Conservation (phyloP, 75 land plant genomes). For the Gnetum montanum region DNA sequence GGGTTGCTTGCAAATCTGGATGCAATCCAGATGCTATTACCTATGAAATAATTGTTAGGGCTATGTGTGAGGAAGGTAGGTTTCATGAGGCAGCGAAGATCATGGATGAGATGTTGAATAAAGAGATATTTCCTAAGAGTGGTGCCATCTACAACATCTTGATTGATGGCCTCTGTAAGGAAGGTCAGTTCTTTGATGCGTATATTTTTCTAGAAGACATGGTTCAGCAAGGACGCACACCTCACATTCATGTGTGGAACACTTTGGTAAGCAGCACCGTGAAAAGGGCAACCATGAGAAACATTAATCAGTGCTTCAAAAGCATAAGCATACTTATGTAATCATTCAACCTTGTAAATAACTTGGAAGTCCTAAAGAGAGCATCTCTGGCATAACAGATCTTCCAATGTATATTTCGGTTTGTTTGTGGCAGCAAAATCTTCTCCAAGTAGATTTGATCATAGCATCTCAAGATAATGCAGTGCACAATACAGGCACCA, state of each 20-base stretch:
- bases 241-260: conserved; percentile 30
- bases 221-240: conserved; percentile 36
- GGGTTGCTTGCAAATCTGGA: conserved; percentile 29
- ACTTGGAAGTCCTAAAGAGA: no score
- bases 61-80: conserved; percentile 35
- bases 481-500: no score
- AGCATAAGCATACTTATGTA: no score
- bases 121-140: conserved; percentile 14
- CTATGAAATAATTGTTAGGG: conserved; percentile 29
- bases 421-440: no score
- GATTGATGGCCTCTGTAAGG: conserved; percentile 41
- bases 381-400: no score
- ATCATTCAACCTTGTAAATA: no score
- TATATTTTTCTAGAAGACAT: conserved; percentile 61
- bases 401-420: no score
- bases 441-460: no score
- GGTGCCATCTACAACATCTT: conserved; percentile 16
- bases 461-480: no score
- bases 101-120: conserved; percentile 41
- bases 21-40: conserved; percentile 40
- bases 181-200: conserved; percentile 45
- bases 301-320: neutral
- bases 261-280: conserved; percentile 16
- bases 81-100: conserved; percentile 37
- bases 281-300: neutral